Conservation (phyloP, 2,329 filamentous ascomycete species). For the Teratosphaeria nubilosa region DNA sequence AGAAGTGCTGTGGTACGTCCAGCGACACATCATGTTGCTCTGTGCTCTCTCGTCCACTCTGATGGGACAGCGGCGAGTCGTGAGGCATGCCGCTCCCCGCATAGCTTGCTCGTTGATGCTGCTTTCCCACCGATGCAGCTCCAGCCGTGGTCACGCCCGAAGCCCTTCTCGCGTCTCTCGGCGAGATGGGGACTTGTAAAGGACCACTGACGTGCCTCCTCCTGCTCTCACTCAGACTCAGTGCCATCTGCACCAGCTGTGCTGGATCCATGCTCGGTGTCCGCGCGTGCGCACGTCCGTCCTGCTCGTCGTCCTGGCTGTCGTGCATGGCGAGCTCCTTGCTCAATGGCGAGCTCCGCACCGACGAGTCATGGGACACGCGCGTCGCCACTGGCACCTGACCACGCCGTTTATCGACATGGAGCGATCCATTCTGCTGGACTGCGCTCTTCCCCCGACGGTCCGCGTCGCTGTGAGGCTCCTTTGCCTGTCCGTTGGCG, state of each 20-base stretch:
- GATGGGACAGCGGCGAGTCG: background rate
- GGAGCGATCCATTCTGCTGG: slow-evolving; percentile 9
- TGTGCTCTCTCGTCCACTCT: slow-evolving; percentile 1
- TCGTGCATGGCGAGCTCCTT: slow-evolving; percentile 14
- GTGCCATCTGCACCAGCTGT: slow-evolving; percentile 85
- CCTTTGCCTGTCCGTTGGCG: slow-evolving; percentile 10
- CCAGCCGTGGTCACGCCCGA: slow-evolving; percentile 21
- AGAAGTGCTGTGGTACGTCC: slow-evolving; percentile 55
- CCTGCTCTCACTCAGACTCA: slow-evolving; percentile 76
- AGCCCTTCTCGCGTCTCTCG: slow-evolving; percentile 36
- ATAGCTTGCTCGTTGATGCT: slow-evolving; percentile 1
- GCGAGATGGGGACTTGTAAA: slow-evolving; percentile 40
- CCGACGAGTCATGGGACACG: slow-evolving; percentile 17
- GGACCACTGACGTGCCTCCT: slow-evolving; percentile 52
- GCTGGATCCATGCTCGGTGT: slow-evolving; percentile 62
- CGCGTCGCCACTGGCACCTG: slow-evolving; percentile 2
- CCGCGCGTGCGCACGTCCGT: background rate
- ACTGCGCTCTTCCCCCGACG: slow-evolving; percentile 11
- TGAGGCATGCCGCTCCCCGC: background rate
- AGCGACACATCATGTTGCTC: background rate
- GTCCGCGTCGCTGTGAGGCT: background rate
- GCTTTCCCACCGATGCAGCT: background rate
- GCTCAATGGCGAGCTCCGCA: slow-evolving; percentile 19
- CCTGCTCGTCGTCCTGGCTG: slow-evolving; percentile 2
- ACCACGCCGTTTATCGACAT: slow-evolving; percentile 10